Evolutionary conservation across 2,329 filamentous ascomycete species (phyloP).

Genomic region (Tolypocladium capitatum): DNA sequence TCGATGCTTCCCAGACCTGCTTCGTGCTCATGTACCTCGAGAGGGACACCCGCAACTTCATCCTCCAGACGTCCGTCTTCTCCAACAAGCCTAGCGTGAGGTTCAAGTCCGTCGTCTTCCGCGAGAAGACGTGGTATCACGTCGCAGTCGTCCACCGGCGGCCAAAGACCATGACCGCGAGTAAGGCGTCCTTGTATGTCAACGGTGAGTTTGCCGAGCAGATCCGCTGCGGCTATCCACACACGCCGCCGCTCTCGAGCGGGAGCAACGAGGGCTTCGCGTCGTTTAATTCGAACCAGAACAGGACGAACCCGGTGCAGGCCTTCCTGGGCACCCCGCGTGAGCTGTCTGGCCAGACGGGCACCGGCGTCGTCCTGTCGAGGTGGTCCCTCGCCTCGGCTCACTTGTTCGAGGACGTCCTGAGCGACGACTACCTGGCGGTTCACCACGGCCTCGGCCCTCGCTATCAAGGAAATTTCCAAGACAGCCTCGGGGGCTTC

Average conservation of each 20-base stretch:
- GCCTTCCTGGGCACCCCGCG: conserved; percentile 88
- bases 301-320: conserved; percentile 59
- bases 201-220: conserved; percentile 92
- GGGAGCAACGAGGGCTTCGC: conserved; percentile 55
- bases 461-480: conserved; percentile 89
- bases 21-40: conserved; percentile 91
- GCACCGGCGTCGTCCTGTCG: conserved; percentile 59
- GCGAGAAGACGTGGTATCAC: conserved; percentile 79
- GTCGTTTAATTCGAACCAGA: conserved; percentile 46
- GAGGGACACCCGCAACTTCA: conserved; percentile 84
- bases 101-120: conserved; percentile 74
- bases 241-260: conserved; percentile 52
- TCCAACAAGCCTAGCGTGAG: conserved; percentile 78
- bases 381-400: conserved; percentile 84
- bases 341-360: conserved; percentile 66
- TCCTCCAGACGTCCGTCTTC: conserved; percentile 86
- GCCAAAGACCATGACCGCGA: conserved; percentile 59
- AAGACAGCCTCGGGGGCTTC: conserved; percentile 89
- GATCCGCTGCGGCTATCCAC: conserved; percentile 76
- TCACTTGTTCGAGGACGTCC: conserved; percentile 72
- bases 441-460: conserved; percentile 85
- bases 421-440: conserved; percentile 84
- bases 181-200: conserved; percentile 78
- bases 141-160: conserved; percentile 76
- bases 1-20: conserved; percentile 82